Evolutionary conservation across 176 grass and related monocot genomes (phyloP), one percentile per base, ranked within the genome.

Genomic region (Triticum timopheevii): DNA sequence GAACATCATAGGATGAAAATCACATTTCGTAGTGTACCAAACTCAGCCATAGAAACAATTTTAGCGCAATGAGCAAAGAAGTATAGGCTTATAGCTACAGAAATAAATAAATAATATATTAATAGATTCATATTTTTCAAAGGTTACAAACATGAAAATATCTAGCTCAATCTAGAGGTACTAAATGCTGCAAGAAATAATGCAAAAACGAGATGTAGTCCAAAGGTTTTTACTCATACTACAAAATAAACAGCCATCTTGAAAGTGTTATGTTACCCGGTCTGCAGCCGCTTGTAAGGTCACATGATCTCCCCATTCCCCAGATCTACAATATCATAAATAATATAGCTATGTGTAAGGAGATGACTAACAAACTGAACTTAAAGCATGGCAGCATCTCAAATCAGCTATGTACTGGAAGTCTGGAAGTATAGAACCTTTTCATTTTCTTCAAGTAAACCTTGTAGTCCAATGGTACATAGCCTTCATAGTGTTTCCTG

Each of bases 381-480:
- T 39, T 13, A 65, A 83, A 62, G 30, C 9, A 81, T 64, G 16
- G 83, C 49, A 3, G 69, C 28, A 28, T 71, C 30, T 65, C 31
- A 27, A 84, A 83, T 89, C 22, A 78, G 47, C 30, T 84, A 82
- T 85, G 42, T 39, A 84, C 61, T 35, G 71, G 82, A 92, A 98
- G 40, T 15, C 47, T 16, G 47, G 47, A 52, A 52, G 49, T 74
- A 38, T 20, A 80, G 68, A 91, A 98, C 97, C 97, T 98, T 91
- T 98, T 96, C 92, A 98, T 95, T 80, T 80, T 90, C 88, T 94
- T 96, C 85, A 98, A 87, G 69, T 96, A 98, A 68, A 80, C 87
- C 87, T 94, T 98, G 80, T 96, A 98, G 86, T 96, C 94, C 97
- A 98, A 91, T n/a, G 94, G 94, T 68, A 98, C 94, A 95, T 96